Conservation (phyloP, 192 early-diverging fungal species). For the Backusella tarrabulga region DNA sequence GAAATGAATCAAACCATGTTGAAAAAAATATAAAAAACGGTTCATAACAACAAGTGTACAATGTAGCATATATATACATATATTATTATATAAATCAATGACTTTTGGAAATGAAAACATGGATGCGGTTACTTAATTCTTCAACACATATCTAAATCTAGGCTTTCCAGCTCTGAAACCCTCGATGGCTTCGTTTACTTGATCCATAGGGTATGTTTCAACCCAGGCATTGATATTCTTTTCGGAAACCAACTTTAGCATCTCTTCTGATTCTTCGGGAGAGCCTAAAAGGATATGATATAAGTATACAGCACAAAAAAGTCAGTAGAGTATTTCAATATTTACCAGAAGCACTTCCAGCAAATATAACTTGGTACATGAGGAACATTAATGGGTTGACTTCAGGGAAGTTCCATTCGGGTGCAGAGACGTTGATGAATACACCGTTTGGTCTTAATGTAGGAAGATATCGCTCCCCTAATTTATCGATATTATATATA, state of each 20-base stretch:
- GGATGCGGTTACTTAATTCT: slow-evolving; percentile 39
- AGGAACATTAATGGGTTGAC: neutral
- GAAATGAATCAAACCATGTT: too few species aligned
- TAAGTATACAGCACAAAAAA: neutral
- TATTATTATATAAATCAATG: too few species aligned
- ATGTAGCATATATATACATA: too few species aligned
- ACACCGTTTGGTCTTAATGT: neutral
- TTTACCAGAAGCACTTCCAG: slow-evolving; percentile 1
- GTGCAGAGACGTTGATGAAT: neutral
- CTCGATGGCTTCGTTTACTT: slow-evolving; percentile 65
- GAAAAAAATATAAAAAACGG: too few species aligned
- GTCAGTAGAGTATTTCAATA: neutral
- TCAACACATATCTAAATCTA: slow-evolving; percentile 70
- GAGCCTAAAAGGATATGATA: neutral
- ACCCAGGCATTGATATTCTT: slow-evolving; percentile 54
- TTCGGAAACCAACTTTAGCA: slow-evolving; percentile 58
- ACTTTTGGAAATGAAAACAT: too few species aligned
- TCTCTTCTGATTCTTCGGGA: slow-evolving; percentile 49
- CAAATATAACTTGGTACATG: neutral
- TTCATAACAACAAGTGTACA: too few species aligned
- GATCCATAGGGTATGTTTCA: slow-evolving; percentile 54
- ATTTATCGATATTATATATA: neutral
- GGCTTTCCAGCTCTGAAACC: slow-evolving; percentile 59
- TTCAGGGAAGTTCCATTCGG: neutral
- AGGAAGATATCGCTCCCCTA: neutral